These are phyloP conservation scores for Draba incana DNA, from an alignment of 345 rosid species.

Conservation along the genomic window DNA sequence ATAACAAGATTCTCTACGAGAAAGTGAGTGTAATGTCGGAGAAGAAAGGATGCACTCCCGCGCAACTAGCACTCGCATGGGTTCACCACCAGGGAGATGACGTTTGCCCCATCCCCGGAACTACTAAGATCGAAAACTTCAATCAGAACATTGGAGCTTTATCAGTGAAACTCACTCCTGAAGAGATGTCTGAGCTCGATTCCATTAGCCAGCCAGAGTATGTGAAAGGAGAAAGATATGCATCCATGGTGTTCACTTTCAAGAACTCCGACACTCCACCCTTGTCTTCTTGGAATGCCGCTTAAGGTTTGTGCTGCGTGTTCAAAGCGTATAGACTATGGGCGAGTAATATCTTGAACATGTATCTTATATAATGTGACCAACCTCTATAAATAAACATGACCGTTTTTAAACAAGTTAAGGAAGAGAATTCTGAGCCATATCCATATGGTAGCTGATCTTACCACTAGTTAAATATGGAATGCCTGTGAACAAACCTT, in stretches of 20 bases:
- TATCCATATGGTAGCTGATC: neutral
- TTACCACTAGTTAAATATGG: neutral
- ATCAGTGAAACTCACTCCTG: constrained; percentile 51
- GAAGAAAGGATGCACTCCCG: constrained; percentile 58
- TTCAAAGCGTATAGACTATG: too few relatives aligned
- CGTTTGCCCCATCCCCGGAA: constrained; percentile 66
- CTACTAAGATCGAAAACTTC: constrained; percentile 61
- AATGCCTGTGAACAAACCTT: neutral
- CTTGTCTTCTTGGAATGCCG: constrained; percentile 51
- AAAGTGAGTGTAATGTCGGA: constrained; percentile 48
- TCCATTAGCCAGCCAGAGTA: constrained; percentile 44
- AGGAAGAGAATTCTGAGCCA: too few relatives aligned
- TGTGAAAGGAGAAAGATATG: constrained; percentile 51
- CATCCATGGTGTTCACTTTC: constrained; percentile 13
- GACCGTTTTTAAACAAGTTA: too few relatives aligned
- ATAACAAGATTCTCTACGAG: constrained; percentile 48
- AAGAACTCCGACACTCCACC: constrained; percentile 52
- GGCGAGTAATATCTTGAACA: too few relatives aligned
- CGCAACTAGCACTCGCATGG: constrained; percentile 72
- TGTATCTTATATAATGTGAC: too few relatives aligned
- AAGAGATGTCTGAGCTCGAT: constrained; percentile 61
- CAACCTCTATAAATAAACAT: too few relatives aligned
- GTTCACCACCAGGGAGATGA: constrained; percentile 69
- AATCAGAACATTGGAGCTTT: constrained; percentile 61
- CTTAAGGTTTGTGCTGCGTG: neutral